These are phyloP conservation scores for Pleodorina starrii DNA, from an alignment of 139 green algal species.

Conservation along the genomic window DNA sequence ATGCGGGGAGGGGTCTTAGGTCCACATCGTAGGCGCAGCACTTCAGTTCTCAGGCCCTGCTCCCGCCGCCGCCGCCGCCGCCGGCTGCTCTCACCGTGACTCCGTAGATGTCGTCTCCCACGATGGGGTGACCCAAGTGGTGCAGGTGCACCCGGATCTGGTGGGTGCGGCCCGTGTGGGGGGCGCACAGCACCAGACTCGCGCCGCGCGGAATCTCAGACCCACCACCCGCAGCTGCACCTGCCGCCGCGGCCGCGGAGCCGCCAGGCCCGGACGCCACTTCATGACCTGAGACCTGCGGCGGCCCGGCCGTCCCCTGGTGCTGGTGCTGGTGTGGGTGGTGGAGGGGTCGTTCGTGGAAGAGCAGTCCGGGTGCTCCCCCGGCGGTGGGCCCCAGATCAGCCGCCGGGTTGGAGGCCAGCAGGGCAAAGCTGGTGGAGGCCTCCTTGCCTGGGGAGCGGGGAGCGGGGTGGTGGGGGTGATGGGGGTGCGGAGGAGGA, in stretches of 20 bases:
- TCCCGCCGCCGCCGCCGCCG: no score
- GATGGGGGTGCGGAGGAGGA: no score
- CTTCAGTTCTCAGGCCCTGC: no score
- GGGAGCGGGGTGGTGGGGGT: no score
- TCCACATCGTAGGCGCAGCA: no score
- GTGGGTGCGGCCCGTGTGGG: slow-evolving; percentile 77
- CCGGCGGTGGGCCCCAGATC: slow-evolving; percentile 35
- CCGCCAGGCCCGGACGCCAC: no score
- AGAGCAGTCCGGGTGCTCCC: background rate
- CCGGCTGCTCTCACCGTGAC: slow-evolving; percentile 50
- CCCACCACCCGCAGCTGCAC: background rate
- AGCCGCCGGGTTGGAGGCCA: slow-evolving; percentile 52
- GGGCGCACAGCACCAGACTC: slow-evolving; percentile 66
- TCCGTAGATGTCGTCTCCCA: slow-evolving; percentile 82
- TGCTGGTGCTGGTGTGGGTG: no score
- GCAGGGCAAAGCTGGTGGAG: slow-evolving; percentile 71
- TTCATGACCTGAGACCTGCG: no score
- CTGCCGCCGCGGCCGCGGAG: background rate
- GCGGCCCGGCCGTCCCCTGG: no score
- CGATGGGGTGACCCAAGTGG: slow-evolving; percentile 71
- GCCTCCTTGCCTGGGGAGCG: slow-evolving; percentile 67
- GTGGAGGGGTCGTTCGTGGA: background rate
- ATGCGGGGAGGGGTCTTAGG: no score
- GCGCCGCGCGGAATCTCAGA: slow-evolving; percentile 26
- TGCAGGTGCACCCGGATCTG: slow-evolving; percentile 83